Evolutionary conservation across 1,284 basidiomycete species (phyloP).

Genomic region (Laetiporus sulphureus): DNA sequence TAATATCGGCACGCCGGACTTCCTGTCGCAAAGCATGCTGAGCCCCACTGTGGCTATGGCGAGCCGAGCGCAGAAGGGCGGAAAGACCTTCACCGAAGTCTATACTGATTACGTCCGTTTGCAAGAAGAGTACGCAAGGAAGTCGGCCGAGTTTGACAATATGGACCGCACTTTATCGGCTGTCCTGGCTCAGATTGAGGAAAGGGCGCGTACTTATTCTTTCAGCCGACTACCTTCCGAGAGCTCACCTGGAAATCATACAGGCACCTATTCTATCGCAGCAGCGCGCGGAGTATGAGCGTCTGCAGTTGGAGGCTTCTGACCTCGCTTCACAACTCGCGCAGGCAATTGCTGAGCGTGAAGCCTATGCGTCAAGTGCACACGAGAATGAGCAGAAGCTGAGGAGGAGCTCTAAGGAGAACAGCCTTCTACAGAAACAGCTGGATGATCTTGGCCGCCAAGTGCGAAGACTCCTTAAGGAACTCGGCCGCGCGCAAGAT

Average conservation of each 20-base stretch:
- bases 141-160: conserved; percentile 74
- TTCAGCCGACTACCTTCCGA: not conserved
- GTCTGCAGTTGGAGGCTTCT: conserved; percentile 68
- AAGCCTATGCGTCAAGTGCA: conserved; percentile 40
- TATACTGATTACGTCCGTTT: conserved; percentile 85
- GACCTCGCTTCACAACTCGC: conserved; percentile 79
- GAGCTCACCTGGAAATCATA: not conserved
- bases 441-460: conserved; percentile 86
- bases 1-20: conserved; percentile 35
- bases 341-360: conserved; percentile 63
- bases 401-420: conserved; percentile 59
- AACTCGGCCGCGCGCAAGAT: conserved; percentile 77
- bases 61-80: conserved; percentile 66
- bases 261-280: conserved; percentile 85
- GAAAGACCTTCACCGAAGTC: conserved; percentile 86
- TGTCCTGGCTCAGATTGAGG: conserved; percentile 82
- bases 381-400: conserved; percentile 59
- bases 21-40: conserved; percentile 46
- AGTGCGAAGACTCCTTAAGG: conserved; percentile 73
- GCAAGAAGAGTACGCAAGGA: conserved; percentile 75
- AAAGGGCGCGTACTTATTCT: conserved; percentile 54
- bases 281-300: conserved; percentile 82
- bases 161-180: conserved; percentile 71
- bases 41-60: conserved; percentile 86
- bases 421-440: conserved; percentile 67